Evolutionary conservation across 2,329 filamentous ascomycete species (phyloP), one percentile per base, ranked within the genome.

Genomic region (Dactylonectria estremocensis): DNA sequence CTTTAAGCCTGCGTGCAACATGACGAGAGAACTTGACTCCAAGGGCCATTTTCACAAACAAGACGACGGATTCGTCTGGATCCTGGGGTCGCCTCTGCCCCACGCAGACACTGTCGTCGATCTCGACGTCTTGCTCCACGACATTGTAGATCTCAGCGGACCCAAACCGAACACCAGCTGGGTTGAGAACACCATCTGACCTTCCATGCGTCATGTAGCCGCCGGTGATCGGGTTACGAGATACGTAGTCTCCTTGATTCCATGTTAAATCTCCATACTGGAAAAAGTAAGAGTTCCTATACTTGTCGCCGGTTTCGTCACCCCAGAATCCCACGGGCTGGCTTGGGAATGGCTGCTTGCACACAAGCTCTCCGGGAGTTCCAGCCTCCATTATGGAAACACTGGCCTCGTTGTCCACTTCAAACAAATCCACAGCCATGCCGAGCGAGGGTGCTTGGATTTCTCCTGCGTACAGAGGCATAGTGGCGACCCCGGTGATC

Each of bases 161-260:
- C 2, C 64, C 64, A 56, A 66, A 66, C 16, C 64, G 64, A 37
- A 66, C 53, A 11, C 64, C 64, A 4, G 58, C 55, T 20, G 64
- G 64, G 31, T 66, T 66, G 20, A 66, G 49, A 6, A 66, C 64
- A n/a, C 64, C 64, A 20, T 66, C 64, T 43, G 40, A 43, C n/a
- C 40, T 43, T 3, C 61, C 58, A 14, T 35, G 8, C 9, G 16
- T 22, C 16, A 35, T 4, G 37, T n/a, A 57, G 16, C 40, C 40
- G 5, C 40, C 40, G 8, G 40, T 43, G 16, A n/a, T 18, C 16
- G 16, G 40, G 14, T 43, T 43, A n/a, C 40, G 40, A 43, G 40
- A 43, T n/a, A 43, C 40, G n/a, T 62, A 48, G 18, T 66, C 64
- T 14, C 64, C 64, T 3, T 66, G 64, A 0, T 28, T 45, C 64